Percentiles rank a stretch among this genome's conserved stretches.
Evolutionary conservation across 1,139 yeast species (phyloP).

Genomic region (Blastobotrys arbuscula): DNA sequence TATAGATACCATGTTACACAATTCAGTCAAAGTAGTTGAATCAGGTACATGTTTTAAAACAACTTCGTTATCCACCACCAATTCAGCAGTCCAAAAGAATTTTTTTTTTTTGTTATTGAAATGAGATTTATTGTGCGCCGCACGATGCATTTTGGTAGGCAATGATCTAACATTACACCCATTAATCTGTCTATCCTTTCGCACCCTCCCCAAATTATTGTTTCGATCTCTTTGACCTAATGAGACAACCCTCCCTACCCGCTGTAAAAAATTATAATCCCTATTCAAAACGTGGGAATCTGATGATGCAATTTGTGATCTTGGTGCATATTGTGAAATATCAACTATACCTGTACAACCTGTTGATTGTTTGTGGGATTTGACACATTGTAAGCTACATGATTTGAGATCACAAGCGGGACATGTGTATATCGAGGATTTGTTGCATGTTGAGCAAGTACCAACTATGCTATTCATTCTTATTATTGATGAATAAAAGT

Average conservation of each 20-base stretch:
- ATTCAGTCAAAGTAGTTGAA: slow-evolving; percentile 5
- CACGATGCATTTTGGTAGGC: slow-evolving; percentile 76
- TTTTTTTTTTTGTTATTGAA: slow-evolving; percentile 61
- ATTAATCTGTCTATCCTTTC: slow-evolving; percentile 10
- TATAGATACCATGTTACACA: slow-evolving; percentile 4
- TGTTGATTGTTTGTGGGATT: slow-evolving; percentile 56
- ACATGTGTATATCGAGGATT: slow-evolving; percentile 60
- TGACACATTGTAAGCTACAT: slow-evolving; percentile 69
- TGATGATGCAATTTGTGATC: slow-evolving; percentile 2
- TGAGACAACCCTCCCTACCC: slow-evolving; percentile 53
- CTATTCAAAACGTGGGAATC: slow-evolving; percentile 51
- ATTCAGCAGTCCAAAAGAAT: slow-evolving; percentile 74
- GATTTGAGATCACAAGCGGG: slow-evolving; percentile 69
- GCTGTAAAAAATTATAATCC: slow-evolving; percentile 72
- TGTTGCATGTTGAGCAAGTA: not conserved
- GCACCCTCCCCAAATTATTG: not conserved
- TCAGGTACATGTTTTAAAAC: slow-evolving; percentile 7
- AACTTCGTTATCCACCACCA: slow-evolving; percentile 17
- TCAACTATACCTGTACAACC: slow-evolving; percentile 67
- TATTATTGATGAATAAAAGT: too few species aligned
- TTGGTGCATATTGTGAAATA: slow-evolving; percentile 50
- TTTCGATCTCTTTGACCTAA: slow-evolving; percentile 22
- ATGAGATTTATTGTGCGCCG: slow-evolving; percentile 60
- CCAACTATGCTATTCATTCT: slow-evolving; percentile 1
- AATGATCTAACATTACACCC: slow-evolving; percentile 49